Conservation (phyloP, 371 early-diverging fungal genomes). For the Fennellomyces sp. region DNA sequence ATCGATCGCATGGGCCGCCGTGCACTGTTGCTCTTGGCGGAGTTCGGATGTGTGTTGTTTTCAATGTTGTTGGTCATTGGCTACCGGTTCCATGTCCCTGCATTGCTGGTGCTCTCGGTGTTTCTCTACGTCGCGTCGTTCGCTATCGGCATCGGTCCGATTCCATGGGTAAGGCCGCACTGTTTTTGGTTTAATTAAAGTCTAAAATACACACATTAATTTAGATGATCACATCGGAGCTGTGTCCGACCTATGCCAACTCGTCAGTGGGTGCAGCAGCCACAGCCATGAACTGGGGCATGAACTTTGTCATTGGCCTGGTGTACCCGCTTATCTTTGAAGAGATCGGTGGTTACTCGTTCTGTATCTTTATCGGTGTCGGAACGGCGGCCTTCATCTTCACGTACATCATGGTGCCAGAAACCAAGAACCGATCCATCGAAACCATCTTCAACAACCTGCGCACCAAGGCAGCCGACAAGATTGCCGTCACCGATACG, state of each 20-base stretch:
- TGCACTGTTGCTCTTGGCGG: constrained; percentile 64
- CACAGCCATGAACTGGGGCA: constrained; percentile 48
- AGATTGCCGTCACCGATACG: neutral
- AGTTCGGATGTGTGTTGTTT: constrained; percentile 54
- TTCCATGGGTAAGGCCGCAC: constrained; percentile 15
- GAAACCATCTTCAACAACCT: constrained; percentile 49
- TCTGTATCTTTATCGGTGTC: constrained; percentile 56
- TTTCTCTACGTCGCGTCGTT: constrained; percentile 61
- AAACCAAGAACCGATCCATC: constrained; percentile 71
- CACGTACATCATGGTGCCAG: constrained; percentile 47
- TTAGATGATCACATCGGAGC: constrained; percentile 56
- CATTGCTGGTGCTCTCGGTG: constrained; percentile 33
- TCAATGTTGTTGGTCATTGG: constrained; percentile 57
- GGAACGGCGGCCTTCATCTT: constrained; percentile 19
- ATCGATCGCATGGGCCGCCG: constrained; percentile 81
- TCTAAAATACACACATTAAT: neutral
- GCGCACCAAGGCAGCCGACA: neutral
- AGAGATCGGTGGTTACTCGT: constrained; percentile 55
- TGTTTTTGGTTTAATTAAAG: neutral
- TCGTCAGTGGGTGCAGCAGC: constrained; percentile 45
- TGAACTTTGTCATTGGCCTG: constrained; percentile 28
- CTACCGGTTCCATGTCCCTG: constrained; percentile 23
- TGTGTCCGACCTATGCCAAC: constrained; percentile 63
- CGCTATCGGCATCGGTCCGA: constrained; percentile 57
- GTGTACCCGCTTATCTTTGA: constrained; percentile 44